phyloP scores from a whole-genome alignment of 371 early-diverging fungal species.

The Apophysomyces elegans region DNA sequence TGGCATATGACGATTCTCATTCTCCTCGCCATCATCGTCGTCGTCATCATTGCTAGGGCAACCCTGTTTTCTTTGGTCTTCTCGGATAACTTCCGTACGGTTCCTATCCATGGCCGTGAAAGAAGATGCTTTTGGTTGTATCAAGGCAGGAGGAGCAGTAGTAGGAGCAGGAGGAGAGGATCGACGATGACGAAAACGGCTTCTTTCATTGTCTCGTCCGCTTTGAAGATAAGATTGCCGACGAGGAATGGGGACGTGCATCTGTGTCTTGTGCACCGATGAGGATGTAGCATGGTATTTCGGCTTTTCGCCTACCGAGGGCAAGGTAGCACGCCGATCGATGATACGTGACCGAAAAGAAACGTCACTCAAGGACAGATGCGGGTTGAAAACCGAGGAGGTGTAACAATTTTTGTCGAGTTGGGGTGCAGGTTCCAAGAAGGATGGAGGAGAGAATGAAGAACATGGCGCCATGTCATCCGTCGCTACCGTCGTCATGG shows the following conservation, averaged over 20 bases:
- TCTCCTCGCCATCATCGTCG: too few relatives aligned
- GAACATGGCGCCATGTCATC: conserved; percentile 5
- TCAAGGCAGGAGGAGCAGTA: conserved; percentile 3
- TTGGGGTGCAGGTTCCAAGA: conserved; percentile 35
- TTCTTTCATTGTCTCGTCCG: too few relatives aligned
- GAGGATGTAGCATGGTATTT: conserved; percentile 1
- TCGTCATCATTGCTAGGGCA: background rate
- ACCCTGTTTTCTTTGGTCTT: background rate
- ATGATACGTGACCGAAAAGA: conserved; percentile 11
- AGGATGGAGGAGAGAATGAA: conserved; percentile 21
- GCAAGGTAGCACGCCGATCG: conserved; percentile 9
- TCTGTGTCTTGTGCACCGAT: conserved; percentile 18
- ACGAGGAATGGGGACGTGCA: conserved; percentile 29
- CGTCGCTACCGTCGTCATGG: conserved; percentile 14
- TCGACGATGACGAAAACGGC: background rate
- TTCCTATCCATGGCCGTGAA: background rate
- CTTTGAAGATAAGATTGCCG: conserved; percentile 18
- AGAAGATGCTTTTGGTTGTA: conserved; percentile 2
- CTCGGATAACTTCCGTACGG: background rate
- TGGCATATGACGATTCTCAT: background rate
- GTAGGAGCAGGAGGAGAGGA: conserved; percentile 14
- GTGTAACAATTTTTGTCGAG: conserved; percentile 21
- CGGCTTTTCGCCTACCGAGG: background rate
- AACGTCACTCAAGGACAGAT: conserved; percentile 20
- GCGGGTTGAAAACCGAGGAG: conserved; percentile 22